phyloP scores from a whole-genome alignment of 164 flowering plant species.

The Annona squamosa region DNA sequence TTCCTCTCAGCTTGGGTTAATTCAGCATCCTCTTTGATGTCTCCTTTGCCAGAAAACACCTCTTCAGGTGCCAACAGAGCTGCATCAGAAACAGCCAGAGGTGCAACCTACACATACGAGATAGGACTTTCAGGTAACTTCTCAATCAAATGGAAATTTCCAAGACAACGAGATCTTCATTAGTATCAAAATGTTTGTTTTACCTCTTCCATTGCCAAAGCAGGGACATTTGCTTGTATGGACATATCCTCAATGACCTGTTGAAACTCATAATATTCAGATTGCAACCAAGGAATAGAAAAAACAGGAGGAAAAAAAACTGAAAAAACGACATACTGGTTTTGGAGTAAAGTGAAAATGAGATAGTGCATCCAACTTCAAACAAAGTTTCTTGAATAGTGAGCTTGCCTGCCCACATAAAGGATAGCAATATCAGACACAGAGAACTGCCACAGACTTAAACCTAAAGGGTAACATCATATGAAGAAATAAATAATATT shows the following conservation, averaged over 20 bases:
- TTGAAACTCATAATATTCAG: conserved; percentile 5
- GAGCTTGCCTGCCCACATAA: conserved; percentile 47
- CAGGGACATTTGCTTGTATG: conserved; percentile 80
- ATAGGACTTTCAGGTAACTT: not conserved
- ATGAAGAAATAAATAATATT: not conserved
- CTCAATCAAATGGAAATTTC: not conserved
- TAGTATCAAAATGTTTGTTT: not conserved
- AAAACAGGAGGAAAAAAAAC: not conserved
- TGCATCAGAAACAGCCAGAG: conserved; percentile 91
- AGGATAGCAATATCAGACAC: not conserved
- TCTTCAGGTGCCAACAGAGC: conserved; percentile 99
- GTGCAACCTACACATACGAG: conserved; percentile 55
- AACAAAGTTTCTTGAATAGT: conserved; percentile 64
- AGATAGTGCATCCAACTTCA: conserved; percentile 90
- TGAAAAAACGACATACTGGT: conserved; percentile 47
- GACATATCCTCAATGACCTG: conserved; percentile 95
- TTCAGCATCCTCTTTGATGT: conserved; percentile 79
- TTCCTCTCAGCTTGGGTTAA: conserved; percentile 79
- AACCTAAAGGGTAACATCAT: not conserved
- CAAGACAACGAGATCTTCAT: not conserved
- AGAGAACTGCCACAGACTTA: not conserved
- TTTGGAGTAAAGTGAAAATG: conserved; percentile 94
- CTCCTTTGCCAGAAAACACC: conserved; percentile 88
- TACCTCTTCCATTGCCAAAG: conserved; percentile 98
- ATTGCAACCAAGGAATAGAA: not conserved